Evolutionary conservation across 2,329 filamentous ascomycete genomes (phyloP).

Genomic region (Claviceps citrina): DNA sequence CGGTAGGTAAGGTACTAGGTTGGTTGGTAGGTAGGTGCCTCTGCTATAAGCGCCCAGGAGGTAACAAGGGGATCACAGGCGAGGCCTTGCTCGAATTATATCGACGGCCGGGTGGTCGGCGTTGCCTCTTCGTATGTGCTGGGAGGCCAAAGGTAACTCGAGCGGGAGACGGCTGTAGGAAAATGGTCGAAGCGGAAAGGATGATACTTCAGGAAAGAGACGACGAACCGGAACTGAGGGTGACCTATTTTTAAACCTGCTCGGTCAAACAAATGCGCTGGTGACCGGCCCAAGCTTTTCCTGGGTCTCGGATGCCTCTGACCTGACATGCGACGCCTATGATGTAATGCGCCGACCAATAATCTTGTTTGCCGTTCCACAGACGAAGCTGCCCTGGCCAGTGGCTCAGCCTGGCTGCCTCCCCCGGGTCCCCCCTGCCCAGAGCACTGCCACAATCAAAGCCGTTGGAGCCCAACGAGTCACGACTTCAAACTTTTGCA

Average conservation of each 20-base stretch:
- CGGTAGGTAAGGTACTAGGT: no score
- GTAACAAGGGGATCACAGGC: not conserved
- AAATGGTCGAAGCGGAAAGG: not conserved
- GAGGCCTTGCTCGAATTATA: not conserved
- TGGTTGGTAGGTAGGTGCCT: no score
- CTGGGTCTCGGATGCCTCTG: no score
- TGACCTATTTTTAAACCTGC: not conserved
- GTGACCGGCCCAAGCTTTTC: no score
- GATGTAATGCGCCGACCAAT: slow-evolving; percentile 12
- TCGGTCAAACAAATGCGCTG: not conserved
- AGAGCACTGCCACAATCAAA: slow-evolving; percentile 4
- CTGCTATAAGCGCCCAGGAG: not conserved
- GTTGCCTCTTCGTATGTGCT: not conserved
- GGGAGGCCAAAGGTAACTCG: not conserved
- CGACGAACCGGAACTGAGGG: not conserved
- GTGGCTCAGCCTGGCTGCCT: no score
- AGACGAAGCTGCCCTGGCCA: no score
- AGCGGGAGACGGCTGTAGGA: not conserved
- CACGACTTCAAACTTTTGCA: no score
- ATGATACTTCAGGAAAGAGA: no score
- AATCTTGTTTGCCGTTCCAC: slow-evolving; percentile 2
- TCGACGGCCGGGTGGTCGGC: not conserved
- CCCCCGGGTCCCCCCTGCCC: not conserved
- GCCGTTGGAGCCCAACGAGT: not conserved
- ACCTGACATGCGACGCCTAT: slow-evolving; percentile 7